phyloP scores from a whole-genome alignment of 352 stramenopile species.

The Aphanomyces stellatus region DNA sequence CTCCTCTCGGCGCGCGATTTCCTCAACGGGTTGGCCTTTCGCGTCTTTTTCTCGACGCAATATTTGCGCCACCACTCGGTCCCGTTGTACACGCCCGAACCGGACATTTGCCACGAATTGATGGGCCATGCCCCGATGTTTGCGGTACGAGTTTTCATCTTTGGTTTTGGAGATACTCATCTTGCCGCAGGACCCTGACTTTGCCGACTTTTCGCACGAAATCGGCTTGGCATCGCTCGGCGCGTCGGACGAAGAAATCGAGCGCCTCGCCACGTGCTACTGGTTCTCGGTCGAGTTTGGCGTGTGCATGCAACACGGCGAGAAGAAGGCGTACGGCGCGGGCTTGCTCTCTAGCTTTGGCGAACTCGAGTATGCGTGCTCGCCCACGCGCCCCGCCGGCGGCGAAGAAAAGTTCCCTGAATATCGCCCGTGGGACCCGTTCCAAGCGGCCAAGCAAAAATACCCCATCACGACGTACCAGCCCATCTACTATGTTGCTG shows the following conservation, averaged over 20 bases:
- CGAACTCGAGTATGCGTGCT: slow-evolving; percentile 95
- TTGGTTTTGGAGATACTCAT: background rate
- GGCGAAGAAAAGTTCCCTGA: slow-evolving; percentile 60
- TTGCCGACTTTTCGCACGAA: slow-evolving; percentile 96
- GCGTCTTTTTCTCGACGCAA: slow-evolving; percentile 98
- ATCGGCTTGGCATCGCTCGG: slow-evolving; percentile 95
- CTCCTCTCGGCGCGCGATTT: slow-evolving; percentile 96
- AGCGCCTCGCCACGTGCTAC: slow-evolving; percentile 93
- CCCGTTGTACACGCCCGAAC: slow-evolving; percentile 96
- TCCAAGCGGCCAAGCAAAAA: slow-evolving; percentile 86
- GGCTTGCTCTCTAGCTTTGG: slow-evolving; percentile 95
- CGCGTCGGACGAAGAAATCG: slow-evolving; percentile 93
- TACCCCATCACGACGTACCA: slow-evolving; percentile 98
- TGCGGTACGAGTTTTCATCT: slow-evolving; percentile 36
- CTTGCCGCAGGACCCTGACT: slow-evolving; percentile 84
- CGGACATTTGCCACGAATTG: slow-evolving; percentile 97
- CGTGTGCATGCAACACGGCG: slow-evolving; percentile 87
- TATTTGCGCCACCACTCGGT: slow-evolving; percentile 93
- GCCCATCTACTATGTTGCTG: slow-evolving; percentile 95
- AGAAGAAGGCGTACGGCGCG: slow-evolving; percentile 94
- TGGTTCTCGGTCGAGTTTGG: slow-evolving; percentile 99
- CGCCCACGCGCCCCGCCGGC: slow-evolving; percentile 41
- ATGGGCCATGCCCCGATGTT: slow-evolving; percentile 97
- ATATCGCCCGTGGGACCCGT: slow-evolving; percentile 92
- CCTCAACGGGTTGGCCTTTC: slow-evolving; percentile 95